A percentile compares a stretch with the other conserved stretches of the same genome.
These are phyloP conservation scores for Bruguiera sexangula DNA, from an alignment of 345 rosid species.

Conservation along the genomic window DNA sequence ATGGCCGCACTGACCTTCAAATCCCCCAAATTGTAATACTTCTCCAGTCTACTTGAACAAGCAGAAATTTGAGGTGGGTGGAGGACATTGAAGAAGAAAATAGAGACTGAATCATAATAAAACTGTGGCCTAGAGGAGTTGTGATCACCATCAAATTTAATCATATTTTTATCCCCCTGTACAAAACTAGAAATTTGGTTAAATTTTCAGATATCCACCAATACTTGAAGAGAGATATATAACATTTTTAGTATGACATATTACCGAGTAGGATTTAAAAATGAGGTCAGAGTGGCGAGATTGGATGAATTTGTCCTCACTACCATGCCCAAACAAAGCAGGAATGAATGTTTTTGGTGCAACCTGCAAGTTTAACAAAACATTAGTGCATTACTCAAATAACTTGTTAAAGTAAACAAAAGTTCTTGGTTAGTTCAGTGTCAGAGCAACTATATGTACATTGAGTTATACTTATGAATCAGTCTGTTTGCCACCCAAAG, in stretches of 20 bases:
- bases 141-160: constrained; percentile 95
- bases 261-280: constrained; percentile 33
- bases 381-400: constrained; percentile 6
- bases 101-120: constrained; percentile 87
- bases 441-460: not conserved
- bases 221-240: constrained; percentile 4
- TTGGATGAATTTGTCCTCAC: constrained; percentile 35
- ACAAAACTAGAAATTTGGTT: constrained; percentile 18
- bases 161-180: constrained; percentile 95
- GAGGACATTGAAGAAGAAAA: constrained; percentile 86
- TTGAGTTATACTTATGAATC: too few relatives aligned
- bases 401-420: not conserved
- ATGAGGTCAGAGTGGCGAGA: constrained; percentile 32
- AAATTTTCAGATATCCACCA: constrained; percentile 6
- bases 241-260: constrained; percentile 7
- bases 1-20: constrained; percentile 48
- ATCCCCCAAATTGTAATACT: constrained; percentile 72
- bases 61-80: constrained; percentile 70
- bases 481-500: not conserved
- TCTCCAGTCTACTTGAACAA: constrained; percentile 64
- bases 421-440: too few relatives aligned
- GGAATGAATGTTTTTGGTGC: constrained; percentile 34
- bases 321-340: constrained; percentile 33
- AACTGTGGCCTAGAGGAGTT: constrained; percentile 91
- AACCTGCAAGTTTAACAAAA: constrained; percentile 25